Evolutionary conservation across 2,329 filamentous ascomycete species (phyloP).

Genomic region (Cylindrodendrum hubeiense): DNA sequence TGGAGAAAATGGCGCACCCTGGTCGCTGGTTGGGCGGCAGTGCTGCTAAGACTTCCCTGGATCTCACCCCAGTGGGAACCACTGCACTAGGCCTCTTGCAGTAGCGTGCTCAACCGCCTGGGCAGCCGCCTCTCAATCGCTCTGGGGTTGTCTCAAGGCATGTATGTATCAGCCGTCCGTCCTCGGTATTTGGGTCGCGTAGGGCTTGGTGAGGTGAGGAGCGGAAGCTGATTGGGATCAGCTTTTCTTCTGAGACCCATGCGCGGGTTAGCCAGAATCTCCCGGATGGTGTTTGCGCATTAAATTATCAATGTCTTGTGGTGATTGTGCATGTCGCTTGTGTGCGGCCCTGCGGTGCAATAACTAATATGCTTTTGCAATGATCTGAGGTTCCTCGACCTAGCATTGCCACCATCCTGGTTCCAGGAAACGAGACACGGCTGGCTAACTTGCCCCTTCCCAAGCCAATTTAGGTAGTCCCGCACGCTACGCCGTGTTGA

Average conservation of each 20-base stretch:
- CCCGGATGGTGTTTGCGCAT: not conserved
- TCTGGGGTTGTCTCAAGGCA: constrained; percentile 10
- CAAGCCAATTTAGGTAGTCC: constrained; percentile 16
- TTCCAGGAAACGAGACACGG: constrained; percentile 11
- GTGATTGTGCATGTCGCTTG: not conserved
- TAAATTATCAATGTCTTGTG: not conserved
- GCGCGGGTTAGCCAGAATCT: not conserved
- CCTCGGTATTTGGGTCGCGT: not conserved
- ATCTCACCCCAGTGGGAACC: not conserved
- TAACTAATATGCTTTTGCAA: constrained; percentile 2
- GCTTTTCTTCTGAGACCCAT: not conserved
- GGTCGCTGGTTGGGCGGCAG: constrained; percentile 19
- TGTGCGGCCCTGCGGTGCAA: not conserved
- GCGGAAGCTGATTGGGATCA: constrained; percentile 1
- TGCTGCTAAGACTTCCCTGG: not conserved
- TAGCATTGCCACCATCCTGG: constrained; percentile 14
- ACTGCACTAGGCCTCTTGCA: constrained; percentile 11
- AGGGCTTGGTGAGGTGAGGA: not conserved
- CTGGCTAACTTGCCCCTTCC: constrained; percentile 7
- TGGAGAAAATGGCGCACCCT: constrained; percentile 34
- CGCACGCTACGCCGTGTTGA: constrained; percentile 16
- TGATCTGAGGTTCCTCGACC: constrained; percentile 7
- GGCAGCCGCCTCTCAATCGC: constrained; percentile 12
- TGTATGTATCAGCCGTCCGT: constrained; percentile 5
- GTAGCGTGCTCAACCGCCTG: constrained; percentile 10